phyloP scores from a whole-genome alignment of 495 filamentous ascomycete genomes.

The Thozetella sp. region DNA sequence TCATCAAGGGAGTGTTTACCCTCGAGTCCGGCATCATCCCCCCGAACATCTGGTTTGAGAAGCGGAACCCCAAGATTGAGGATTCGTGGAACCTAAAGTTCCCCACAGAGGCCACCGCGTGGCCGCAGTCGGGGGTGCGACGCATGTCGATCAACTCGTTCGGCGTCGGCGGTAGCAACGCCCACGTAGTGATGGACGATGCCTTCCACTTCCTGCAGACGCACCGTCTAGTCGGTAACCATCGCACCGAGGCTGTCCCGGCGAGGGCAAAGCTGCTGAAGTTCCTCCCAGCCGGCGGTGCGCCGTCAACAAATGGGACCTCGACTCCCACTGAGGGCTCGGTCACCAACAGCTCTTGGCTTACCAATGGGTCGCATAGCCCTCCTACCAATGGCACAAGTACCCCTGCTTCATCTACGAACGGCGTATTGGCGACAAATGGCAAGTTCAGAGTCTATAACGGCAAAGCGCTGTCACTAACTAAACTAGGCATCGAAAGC shows the following conservation, averaged over 20 bases:
- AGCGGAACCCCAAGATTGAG: slow-evolving; percentile 46
- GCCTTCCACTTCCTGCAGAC: slow-evolving; percentile 6
- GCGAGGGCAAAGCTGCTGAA: slow-evolving; percentile 3
- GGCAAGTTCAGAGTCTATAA: neutral
- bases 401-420: neutral
- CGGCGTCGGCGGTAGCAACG: slow-evolving; percentile 50
- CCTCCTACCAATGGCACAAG: neutral
- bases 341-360: neutral
- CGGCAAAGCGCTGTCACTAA: too few species aligned
- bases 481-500: neutral
- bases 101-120: slow-evolving; percentile 18
- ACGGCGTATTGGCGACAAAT: neutral
- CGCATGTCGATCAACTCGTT: slow-evolving; percentile 54
- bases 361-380: neutral
- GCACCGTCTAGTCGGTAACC: slow-evolving; percentile 15
- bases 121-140: slow-evolving; percentile 31
- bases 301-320: neutral
- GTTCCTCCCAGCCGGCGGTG: slow-evolving; percentile 10
- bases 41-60: slow-evolving; percentile 44
- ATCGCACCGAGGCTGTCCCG: slow-evolving; percentile 3
- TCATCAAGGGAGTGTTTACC: slow-evolving; percentile 53
- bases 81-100: slow-evolving; percentile 9
- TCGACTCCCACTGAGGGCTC: slow-evolving; percentile 5
- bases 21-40: slow-evolving; percentile 50
- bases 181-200: slow-evolving; percentile 55